A percentile compares a stretch with the other conserved stretches of the same genome.
Evolutionary conservation across 2,329 filamentous ascomycete genomes (phyloP).

Genomic region (Nectriaceae sp.): DNA sequence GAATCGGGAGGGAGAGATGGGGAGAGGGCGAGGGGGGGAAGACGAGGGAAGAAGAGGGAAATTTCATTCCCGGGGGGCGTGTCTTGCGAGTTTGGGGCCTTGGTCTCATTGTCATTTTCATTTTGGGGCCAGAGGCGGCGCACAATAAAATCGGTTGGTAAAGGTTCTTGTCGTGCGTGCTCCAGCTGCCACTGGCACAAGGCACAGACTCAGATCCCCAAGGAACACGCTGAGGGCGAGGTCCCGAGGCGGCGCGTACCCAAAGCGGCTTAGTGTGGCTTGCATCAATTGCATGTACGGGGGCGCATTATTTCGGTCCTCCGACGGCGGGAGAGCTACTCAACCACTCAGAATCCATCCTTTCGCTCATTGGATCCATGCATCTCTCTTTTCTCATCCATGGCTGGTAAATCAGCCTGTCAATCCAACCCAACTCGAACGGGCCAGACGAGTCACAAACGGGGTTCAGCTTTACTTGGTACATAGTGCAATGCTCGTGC

Average conservation of each 20-base stretch:
- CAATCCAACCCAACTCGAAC: no score
- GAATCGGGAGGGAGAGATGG: conserved; percentile 14
- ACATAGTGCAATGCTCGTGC: no score
- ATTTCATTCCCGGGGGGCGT: conserved; percentile 26
- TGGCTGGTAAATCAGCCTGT: no score
- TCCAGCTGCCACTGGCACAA: conserved; percentile 19
- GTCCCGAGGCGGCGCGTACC: conserved; percentile 15
- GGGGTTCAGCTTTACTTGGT: no score
- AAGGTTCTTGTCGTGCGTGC: conserved; percentile 30
- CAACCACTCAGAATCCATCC: no score
- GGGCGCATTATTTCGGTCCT: conserved; percentile 11
- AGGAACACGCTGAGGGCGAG: conserved; percentile 18
- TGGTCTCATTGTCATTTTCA: conserved; percentile 43
- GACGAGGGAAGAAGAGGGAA: conserved; percentile 28
- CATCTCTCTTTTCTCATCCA: no score
- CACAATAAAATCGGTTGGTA: conserved; percentile 39
- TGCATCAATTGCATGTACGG: conserved; percentile 19
- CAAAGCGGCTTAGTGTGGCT: conserved; percentile 16
- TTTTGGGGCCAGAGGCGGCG: conserved; percentile 41
- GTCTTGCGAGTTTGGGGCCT: conserved; percentile 40
- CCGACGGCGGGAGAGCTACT: conserved; percentile 10
- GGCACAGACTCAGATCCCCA: conserved; percentile 22
- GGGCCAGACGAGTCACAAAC: no score
- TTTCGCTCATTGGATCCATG: no score
- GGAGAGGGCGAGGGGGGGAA: conserved; percentile 19